Evolutionary conservation across 1,284 basidiomycete genomes (phyloP), one percentile per base, ranked within the genome.

Genomic region (Papiliotrema flavescens): DNA sequence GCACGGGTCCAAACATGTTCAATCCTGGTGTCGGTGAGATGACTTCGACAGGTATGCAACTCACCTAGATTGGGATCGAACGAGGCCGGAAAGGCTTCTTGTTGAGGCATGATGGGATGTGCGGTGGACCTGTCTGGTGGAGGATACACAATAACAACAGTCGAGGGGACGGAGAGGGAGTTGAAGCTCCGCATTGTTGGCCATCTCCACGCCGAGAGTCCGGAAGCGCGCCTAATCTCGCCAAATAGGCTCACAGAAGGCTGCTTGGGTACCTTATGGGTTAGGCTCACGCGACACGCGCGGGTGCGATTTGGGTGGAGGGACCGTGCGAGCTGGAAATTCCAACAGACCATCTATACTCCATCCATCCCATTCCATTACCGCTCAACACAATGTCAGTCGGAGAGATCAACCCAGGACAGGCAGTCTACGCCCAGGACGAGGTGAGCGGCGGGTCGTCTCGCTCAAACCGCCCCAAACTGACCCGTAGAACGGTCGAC

Each of bases 381-480:
- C 42, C 34, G n/a, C 14, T 13, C 13, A 15, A 37, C 41, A 60
- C 32, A 41, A 74, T 75, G 73, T 75, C 71, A 43, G 64, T 73
- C 54, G 67, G 66, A 51, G 65, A 75, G 53, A 77, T 77, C 61
- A 67, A 72, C 51, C 73, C 76, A 47, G 76, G 76, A 41, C 73
- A 83, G 56, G 90, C 90, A 50, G 85, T 93, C 49, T 95, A 94
- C 73, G 84, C 91, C 49, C 91, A 89, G 20, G 91, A 95, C 77
- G 91, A 95, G 83, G 91, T 91, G 66, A 47, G 76, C 63, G 36
- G 9, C 22, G 23, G 26, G 19, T 41, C 6, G 41, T 8, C 17
- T 23, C 36, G 14, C n/a, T 1, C 13, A 23, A 14, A 26, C 13
- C 5, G 20, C 3, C 5, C 46, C 51, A 62, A 45, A 57, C 49